Conservation (phyloP, 331 rosid species). For the Acacia concinna region DNA sequence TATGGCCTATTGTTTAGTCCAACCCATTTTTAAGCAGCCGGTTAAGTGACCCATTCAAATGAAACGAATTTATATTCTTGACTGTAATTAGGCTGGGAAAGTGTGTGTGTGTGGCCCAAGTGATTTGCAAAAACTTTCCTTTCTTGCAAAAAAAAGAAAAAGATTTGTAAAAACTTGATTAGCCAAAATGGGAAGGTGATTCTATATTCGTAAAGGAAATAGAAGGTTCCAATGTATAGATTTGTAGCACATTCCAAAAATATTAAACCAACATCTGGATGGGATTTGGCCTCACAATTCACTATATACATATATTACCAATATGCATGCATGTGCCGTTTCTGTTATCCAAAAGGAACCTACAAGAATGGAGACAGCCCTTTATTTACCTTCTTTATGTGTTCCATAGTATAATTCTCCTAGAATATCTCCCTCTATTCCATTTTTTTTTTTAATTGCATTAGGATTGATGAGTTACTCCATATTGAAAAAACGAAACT, state of each 20-base stretch:
- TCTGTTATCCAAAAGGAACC: constrained; percentile 31
- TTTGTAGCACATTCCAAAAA: not conserved
- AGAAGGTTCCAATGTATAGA: not conserved
- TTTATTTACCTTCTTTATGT: not conserved
- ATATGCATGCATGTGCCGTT: constrained; percentile 7
- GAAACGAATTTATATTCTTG: not conserved
- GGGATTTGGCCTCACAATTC: not conserved
- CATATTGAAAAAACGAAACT: not conserved
- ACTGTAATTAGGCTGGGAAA: not conserved
- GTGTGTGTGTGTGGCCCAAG: no score
- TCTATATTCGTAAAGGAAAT: not conserved
- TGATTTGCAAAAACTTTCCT: no score
- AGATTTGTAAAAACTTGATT: not conserved
- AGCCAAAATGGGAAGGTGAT: not conserved
- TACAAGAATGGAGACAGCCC: not conserved
- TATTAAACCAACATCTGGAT: not conserved
- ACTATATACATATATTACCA: not conserved
- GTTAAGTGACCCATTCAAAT: not conserved
- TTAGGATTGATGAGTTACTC: not conserved
- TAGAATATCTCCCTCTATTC: not conserved
- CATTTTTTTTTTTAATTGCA: not conserved
- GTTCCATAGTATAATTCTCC: not conserved
- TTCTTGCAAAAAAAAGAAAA: no score
- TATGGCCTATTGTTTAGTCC: not conserved
- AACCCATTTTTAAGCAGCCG: not conserved